These are phyloP conservation scores for Pythium oligandrum DNA, from an alignment of 352 stramenopile species.

Conservation along the genomic window DNA sequence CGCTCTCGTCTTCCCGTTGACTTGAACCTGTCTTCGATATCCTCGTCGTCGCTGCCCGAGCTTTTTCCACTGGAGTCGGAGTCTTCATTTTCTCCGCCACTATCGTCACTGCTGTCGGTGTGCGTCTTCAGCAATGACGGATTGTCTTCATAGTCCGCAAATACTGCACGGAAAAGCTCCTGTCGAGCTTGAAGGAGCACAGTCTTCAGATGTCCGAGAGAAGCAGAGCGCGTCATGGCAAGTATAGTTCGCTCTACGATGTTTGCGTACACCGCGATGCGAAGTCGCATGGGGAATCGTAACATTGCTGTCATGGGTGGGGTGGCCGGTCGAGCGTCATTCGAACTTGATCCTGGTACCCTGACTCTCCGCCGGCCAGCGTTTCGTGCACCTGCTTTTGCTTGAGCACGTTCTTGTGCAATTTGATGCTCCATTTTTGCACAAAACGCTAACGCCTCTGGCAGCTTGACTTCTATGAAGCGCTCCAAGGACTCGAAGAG, in stretches of 20 bases:
- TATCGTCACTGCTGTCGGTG: constrained; percentile 3
- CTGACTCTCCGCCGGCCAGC: background rate
- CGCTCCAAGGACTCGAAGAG: constrained; percentile 45
- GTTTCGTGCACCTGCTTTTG: background rate
- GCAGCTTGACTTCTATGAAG: constrained; percentile 43
- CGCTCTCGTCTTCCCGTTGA: constrained; percentile 1
- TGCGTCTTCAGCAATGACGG: background rate
- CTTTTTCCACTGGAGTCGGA: background rate
- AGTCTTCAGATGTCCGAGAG: constrained; percentile 22
- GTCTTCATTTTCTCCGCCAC: background rate
- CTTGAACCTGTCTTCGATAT: constrained; percentile 1
- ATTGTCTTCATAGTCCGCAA: constrained; percentile 31
- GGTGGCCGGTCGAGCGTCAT: background rate
- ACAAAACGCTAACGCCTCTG: constrained; percentile 38
- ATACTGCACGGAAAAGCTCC: constrained; percentile 43
- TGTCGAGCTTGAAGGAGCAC: constrained; percentile 28
- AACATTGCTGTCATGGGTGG: constrained; percentile 7
- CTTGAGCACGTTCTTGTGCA: constrained; percentile 1
- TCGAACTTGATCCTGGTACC: background rate
- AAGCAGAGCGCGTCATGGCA: constrained; percentile 25
- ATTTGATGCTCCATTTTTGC: constrained; percentile 31
- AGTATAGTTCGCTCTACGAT: constrained; percentile 36
- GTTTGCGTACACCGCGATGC: constrained; percentile 37
- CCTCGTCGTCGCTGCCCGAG: constrained; percentile 6
- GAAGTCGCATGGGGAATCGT: constrained; percentile 35